Evolutionary conservation across 345 rosid genomes (phyloP), one percentile per base, ranked within the genome.

Genomic region (Eucalyptus sp.): DNA sequence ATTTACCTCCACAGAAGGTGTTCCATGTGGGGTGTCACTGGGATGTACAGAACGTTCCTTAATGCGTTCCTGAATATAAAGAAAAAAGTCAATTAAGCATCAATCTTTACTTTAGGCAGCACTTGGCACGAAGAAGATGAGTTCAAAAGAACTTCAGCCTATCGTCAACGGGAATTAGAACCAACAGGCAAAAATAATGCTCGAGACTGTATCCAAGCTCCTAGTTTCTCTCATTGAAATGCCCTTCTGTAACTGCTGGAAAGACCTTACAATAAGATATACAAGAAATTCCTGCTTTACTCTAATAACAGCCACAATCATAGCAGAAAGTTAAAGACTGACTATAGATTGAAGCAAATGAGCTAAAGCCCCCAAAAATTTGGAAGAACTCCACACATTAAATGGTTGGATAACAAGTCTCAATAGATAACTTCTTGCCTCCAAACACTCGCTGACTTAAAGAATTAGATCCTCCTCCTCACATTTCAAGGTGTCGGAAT

Each of bases 381-480:
- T 18, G 31, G 49, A 62, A 43, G 43, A 43, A 43, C 43, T 43
- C 43, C 43, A 43, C 43, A 43, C 43, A 43, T 43, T 43, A 43
- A 29, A 62, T 62, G 37, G 71, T 29, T 27, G 68, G 66, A 29
- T 33, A 80, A 80, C n/a, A 46, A 83, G 17, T 25, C 31, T 14
- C 71, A 66, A 88, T 52, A 52, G 24, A 16, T 51, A 76, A 86
- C 68, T 87, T 89, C 98, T 94, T 95, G 94, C 99, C 98, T 97
- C 96, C 88, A 97, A 94, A 93, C 96, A 95, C 91, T 96, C 97
- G 91, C 95, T 99, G 91, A 95, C 98, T 97, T 96, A 96, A 87
- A 96, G 93, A 91, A 97, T 95, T 71, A 97, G 85, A 90, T 96
- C 96, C 76, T 95, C 98, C 89, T 94, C 98, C 91, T 96, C 96